A percentile compares a stretch with the other conserved stretches of the same genome.
phyloP scores from a whole-genome alignment of 305 asterid species.

The Solanum chacoense region DNA sequence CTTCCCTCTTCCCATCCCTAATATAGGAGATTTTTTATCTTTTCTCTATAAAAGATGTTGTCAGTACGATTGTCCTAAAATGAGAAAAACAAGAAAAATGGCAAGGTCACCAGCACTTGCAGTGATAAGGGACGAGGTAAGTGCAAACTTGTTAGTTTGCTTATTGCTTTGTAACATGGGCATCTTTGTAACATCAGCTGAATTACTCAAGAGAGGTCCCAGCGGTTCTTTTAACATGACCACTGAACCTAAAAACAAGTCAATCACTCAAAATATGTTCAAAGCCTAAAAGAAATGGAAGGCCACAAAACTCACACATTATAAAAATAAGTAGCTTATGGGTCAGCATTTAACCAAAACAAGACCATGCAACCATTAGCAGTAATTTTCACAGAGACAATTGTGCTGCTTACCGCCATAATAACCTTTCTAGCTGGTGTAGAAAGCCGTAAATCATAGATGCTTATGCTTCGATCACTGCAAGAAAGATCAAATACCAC shows the following conservation, averaged over 20 bases:
- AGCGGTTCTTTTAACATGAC: neutral
- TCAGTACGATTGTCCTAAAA: neutral
- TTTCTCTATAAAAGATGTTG: neutral
- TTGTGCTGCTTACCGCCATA: conserved; percentile 53
- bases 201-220: neutral
- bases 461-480: conserved; percentile 89
- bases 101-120: neutral
- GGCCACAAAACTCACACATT: neutral
- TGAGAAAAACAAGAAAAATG: neutral
- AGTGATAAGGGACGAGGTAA: conserved; percentile 7
- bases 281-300: neutral
- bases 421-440: conserved; percentile 77
- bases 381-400: neutral
- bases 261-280: neutral
- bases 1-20: neutral
- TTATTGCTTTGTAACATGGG: neutral
- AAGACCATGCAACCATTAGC: neutral
- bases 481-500: conserved; percentile 6
- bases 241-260: neutral
- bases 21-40: neutral
- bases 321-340: neutral
- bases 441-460: conserved; percentile 66
- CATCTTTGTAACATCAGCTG: neutral
- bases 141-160: neutral
- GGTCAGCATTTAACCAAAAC: neutral